Evolutionary conservation across 2,329 filamentous ascomycete species (phyloP).

Genomic region (Chrysoporthe cubensis): DNA sequence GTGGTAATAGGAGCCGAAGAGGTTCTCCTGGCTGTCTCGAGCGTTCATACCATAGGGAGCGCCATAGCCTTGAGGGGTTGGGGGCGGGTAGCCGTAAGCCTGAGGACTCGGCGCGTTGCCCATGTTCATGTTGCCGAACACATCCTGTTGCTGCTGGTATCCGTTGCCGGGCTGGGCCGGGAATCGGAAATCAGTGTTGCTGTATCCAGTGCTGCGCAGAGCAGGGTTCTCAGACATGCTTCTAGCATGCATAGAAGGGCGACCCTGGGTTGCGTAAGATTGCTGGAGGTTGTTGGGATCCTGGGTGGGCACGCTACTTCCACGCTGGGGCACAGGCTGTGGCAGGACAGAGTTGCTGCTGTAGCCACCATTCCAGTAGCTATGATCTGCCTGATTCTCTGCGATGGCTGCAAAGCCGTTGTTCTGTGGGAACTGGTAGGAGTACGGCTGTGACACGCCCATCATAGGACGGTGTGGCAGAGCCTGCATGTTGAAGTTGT

Average conservation of each 20-base stretch:
- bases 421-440: constrained; percentile 10
- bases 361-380: constrained; percentile 32
- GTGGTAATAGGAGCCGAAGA: constrained; percentile 15
- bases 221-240: constrained; percentile 29
- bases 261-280: constrained; percentile 20
- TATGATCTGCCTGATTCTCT: constrained; percentile 38
- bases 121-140: constrained; percentile 22
- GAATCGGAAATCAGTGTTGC: constrained; percentile 20
- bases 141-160: constrained; percentile 23
- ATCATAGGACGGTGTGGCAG: constrained; percentile 37
- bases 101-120: constrained; percentile 12
- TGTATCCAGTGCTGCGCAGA: constrained; percentile 19
- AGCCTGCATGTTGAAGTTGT: constrained; percentile 20
- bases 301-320: not conserved
- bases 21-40: constrained; percentile 12
- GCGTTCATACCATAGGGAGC: constrained; percentile 14
- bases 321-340: constrained; percentile 25
- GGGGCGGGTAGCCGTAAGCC: constrained; percentile 17
- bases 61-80: constrained; percentile 19
- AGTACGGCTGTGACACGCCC: constrained; percentile 18
- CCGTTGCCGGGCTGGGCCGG: constrained; percentile 15
- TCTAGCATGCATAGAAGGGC: constrained; percentile 24
- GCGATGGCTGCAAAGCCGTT: constrained; percentile 40
- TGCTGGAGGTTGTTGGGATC: constrained; percentile 18
- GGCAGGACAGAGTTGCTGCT: constrained; percentile 30